phyloP scores from a whole-genome alignment of 306 rosid species.

The Dalbergia oliveri region DNA sequence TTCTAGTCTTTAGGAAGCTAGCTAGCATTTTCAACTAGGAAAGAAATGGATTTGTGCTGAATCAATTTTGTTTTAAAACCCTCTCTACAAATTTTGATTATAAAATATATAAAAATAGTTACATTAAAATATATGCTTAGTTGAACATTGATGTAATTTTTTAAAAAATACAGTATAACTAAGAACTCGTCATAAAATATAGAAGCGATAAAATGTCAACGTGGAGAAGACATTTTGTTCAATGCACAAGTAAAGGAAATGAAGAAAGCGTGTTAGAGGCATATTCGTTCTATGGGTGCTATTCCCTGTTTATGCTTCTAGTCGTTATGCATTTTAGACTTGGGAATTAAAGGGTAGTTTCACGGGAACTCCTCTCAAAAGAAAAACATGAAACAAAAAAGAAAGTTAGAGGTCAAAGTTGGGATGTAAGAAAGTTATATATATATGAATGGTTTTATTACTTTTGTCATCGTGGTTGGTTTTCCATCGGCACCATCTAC shows the following conservation, averaged over 20 bases:
- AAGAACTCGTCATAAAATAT: not conserved
- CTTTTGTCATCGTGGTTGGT: too few relatives aligned
- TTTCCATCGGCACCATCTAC: too few relatives aligned
- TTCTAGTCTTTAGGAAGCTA: not conserved
- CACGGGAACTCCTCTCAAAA: not conserved
- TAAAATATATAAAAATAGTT: too few relatives aligned
- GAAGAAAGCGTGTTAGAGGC: not conserved
- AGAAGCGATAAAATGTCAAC: not conserved
- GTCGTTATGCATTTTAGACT: slow-evolving; percentile 2
- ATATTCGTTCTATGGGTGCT: slow-evolving; percentile 2
- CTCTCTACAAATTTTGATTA: too few relatives aligned
- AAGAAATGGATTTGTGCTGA: not conserved
- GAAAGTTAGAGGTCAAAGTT: not conserved
- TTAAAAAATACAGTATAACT: not conserved
- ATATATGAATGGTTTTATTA: not conserved
- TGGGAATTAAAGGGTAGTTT: not conserved
- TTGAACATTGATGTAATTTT: too few relatives aligned
- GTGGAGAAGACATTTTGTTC: not conserved
- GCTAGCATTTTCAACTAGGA: too few relatives aligned
- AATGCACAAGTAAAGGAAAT: not conserved
- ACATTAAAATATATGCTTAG: too few relatives aligned
- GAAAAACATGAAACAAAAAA: not conserved
- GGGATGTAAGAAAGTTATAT: too few relatives aligned
- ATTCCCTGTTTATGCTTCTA: not conserved
- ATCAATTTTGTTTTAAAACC: too few relatives aligned